These are phyloP conservation scores for Lentinus polychrous DNA, from an alignment of 1,284 basidiomycete genomes.

Conservation along the genomic window DNA sequence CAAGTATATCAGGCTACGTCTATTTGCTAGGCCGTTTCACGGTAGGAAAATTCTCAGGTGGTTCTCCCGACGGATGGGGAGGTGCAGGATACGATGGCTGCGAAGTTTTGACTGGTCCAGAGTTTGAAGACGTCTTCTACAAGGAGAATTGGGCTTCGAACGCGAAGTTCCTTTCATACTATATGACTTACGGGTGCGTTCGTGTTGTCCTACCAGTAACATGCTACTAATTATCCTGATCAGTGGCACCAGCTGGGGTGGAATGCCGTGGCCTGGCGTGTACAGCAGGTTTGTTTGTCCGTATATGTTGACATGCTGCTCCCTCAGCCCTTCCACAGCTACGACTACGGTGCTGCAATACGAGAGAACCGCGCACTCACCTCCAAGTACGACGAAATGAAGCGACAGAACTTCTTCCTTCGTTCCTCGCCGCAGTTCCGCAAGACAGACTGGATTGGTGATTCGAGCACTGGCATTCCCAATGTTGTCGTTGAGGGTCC, in stretches of 20 bases:
- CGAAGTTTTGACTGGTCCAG: constrained; percentile 52
- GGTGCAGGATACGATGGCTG: constrained; percentile 52
- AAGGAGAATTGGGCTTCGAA: constrained; percentile 70
- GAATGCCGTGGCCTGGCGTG: constrained; percentile 56
- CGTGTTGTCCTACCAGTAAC: not conserved
- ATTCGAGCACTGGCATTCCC: constrained; percentile 41
- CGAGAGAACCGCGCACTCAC: constrained; percentile 66
- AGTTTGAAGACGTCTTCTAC: constrained; percentile 72
- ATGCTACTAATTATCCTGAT: not conserved
- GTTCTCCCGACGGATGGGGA: constrained; percentile 71
- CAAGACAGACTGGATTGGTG: constrained; percentile 67
- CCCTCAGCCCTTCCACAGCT: constrained; percentile 20
- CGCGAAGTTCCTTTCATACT: constrained; percentile 69
- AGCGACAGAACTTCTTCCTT: constrained; percentile 67
- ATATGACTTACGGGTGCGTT: constrained; percentile 71
- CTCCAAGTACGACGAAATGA: constrained; percentile 69
- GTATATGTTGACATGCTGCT: constrained; percentile 24
- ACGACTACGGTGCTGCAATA: constrained; percentile 64
- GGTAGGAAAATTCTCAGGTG: constrained; percentile 30
- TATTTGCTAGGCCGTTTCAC: not conserved
- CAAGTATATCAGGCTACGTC: constrained; percentile 12
- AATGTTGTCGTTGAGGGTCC: constrained; percentile 41
- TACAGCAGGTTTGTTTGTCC: constrained; percentile 36
- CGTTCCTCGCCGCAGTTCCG: constrained; percentile 69
- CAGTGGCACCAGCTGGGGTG: constrained; percentile 79